Conservation (phyloP, 2,329 filamentous ascomycete genomes). For the Penicillium olsonii region DNA sequence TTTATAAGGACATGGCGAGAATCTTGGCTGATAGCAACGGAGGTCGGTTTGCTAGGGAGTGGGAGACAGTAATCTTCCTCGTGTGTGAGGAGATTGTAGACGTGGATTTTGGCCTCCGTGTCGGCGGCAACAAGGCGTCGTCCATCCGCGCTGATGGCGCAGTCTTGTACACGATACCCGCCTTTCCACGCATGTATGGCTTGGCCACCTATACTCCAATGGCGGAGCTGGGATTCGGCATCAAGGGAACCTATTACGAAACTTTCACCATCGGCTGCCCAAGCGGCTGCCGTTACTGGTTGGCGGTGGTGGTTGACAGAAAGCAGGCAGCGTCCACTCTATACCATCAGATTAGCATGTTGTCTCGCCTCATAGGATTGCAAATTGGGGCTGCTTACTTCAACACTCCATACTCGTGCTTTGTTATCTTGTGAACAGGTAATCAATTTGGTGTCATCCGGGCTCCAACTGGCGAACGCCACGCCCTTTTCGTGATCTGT, state of each 20-base stretch:
- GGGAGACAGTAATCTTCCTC: constrained; percentile 75
- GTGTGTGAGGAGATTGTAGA: constrained; percentile 77
- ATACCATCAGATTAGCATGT: constrained; percentile 15
- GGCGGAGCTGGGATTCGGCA: constrained; percentile 64
- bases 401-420: constrained; percentile 73
- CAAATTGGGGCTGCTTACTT: constrained; percentile 48
- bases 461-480: constrained; percentile 85
- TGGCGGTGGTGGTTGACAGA: constrained; percentile 73
- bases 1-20: constrained; percentile 82
- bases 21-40: constrained; percentile 77
- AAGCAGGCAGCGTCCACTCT: constrained; percentile 66
- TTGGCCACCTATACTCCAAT: constrained; percentile 68
- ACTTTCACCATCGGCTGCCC: constrained; percentile 73
- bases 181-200: constrained; percentile 66
- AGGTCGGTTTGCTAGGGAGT: constrained; percentile 70
- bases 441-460: constrained; percentile 82
- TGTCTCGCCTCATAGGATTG: background rate
- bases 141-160: constrained; percentile 80
- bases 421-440: constrained; percentile 76
- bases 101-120: constrained; percentile 67
- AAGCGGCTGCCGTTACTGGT: constrained; percentile 86
- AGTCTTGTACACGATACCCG: constrained; percentile 76
- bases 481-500: constrained; percentile 70
- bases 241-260: constrained; percentile 82
- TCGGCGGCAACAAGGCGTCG: constrained; percentile 78